Evolutionary conservation across 176 grass and related monocot genomes (phyloP), one percentile per base, ranked within the genome.

Genomic region (Stipa capillata): DNA sequence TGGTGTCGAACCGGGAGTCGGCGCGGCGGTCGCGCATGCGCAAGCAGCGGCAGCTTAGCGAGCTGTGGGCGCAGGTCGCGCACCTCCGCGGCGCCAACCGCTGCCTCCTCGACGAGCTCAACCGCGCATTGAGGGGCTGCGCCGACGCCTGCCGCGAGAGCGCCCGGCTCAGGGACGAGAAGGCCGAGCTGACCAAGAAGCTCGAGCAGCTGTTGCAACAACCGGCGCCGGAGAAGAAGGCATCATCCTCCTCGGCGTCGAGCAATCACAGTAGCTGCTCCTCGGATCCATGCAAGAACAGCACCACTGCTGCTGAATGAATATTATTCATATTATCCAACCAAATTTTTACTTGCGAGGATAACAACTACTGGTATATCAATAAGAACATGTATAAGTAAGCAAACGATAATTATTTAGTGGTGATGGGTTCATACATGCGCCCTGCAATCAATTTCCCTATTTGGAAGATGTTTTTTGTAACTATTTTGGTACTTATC

Each of bases 1-100:
- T 91, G 92, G 53, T 93, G 45, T 98, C 96, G 10, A 98, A 98
- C 82, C 79, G 96, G 41, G 92, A 98, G 88, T 98, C 96, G 8
- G 96, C 96, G 23, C 84, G 96, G 33, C 79, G 90, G 73, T 94
- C 92, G 35, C 92, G 96, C 53, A 89, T 98, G 85, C 93, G 96
- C 34, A 95, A 98, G 88, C 96, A 98, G 81, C 85, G 87, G 71
- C 96, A 98, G 69, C 79, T 98, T n/a, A 89, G 77, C 27, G 88
- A 98, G 81, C 87, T 98, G 69, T 85, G 90, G 87, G 41, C 81
- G 40, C 90, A 89, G 85, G 96, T 84, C 34, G 17, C 71, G 3
- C 90, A 86, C 72, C 83, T 98, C 34, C 89, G 90, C n/a, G 55
- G 57, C 33, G 73, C 66, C 48, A 99, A 93, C 69, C 84, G 85